These are phyloP conservation scores for Leishmania amazonensis DNA, from an alignment of 208 protist genomes.

Conservation along the genomic window DNA sequence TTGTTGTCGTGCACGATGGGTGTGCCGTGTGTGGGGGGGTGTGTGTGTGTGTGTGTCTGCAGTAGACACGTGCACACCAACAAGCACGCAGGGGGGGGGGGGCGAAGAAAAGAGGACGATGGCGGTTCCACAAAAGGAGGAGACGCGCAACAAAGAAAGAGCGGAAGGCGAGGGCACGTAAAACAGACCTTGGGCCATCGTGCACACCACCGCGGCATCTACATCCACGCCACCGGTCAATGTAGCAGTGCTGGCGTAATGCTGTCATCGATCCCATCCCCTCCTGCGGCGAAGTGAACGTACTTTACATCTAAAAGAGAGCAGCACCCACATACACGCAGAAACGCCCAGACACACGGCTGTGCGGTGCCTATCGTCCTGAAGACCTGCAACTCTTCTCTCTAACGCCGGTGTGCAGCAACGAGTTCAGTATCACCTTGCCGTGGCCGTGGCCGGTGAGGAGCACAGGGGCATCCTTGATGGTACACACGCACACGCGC, in stretches of 20 bases:
- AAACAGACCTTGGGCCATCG: background rate
- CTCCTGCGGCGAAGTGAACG: background rate
- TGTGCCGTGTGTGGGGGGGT: background rate
- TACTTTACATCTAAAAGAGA: slow-evolving; percentile 7
- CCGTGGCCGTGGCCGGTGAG: slow-evolving; percentile 37
- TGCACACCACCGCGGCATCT: background rate
- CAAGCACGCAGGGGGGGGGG: background rate
- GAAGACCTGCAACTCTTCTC: slow-evolving; percentile 7
- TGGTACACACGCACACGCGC: slow-evolving; percentile 18
- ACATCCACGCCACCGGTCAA: background rate
- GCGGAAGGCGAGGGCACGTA: background rate
- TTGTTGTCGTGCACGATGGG: background rate
- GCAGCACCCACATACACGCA: background rate
- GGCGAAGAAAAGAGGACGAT: background rate
- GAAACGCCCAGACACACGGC: background rate
- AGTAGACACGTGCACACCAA: background rate
- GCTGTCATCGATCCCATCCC: background rate
- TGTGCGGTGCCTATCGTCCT: background rate
- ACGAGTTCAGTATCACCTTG: slow-evolving; percentile 29
- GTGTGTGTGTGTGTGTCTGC: background rate
- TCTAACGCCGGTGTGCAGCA: slow-evolving; percentile 1
- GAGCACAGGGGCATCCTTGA: slow-evolving; percentile 26
- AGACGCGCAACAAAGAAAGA: background rate
- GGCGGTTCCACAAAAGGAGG: background rate
- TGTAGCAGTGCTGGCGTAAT: background rate